Conservation (phyloP, 2,329 filamentous ascomycete species). For the Emericellopsis cladophorae region DNA sequence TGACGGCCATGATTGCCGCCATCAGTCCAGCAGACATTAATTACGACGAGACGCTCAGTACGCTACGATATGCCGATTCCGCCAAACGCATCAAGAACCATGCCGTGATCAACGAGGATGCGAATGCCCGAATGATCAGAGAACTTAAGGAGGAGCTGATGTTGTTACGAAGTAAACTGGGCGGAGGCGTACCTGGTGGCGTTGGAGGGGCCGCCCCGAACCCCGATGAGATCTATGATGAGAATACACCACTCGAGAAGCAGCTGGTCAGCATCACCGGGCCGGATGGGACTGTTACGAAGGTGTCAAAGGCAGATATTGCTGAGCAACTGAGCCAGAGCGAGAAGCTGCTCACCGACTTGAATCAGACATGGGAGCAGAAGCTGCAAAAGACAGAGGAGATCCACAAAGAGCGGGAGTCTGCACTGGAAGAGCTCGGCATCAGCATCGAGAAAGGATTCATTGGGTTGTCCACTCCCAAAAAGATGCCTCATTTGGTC, state of each 20-base stretch:
- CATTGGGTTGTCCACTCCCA: slow-evolving; percentile 86
- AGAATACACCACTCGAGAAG: slow-evolving; percentile 84
- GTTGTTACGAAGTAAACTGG: slow-evolving; percentile 75
- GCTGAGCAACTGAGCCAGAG: slow-evolving; percentile 92
- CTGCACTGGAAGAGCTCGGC: slow-evolving; percentile 87
- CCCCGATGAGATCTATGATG: slow-evolving; percentile 75
- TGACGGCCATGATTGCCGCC: slow-evolving; percentile 99
- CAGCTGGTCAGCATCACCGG: slow-evolving; percentile 93
- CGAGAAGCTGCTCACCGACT: slow-evolving; percentile 87
- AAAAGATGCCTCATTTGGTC: slow-evolving; percentile 98
- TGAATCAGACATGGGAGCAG: slow-evolving; percentile 98
- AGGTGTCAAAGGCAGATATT: slow-evolving; percentile 96
- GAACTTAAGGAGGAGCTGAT: slow-evolving; percentile 92
- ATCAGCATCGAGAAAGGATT: slow-evolving; percentile 99
- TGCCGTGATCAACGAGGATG: slow-evolving; percentile 96
- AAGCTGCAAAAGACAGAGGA: slow-evolving; percentile 90
- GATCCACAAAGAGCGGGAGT: slow-evolving; percentile 94
- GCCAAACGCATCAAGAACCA: slow-evolving; percentile 99
- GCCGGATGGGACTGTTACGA: slow-evolving; percentile 75
- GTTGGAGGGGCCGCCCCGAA: slow-evolving; percentile 36
- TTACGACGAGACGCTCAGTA: slow-evolving; percentile 94
- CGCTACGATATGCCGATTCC: slow-evolving; percentile 89
- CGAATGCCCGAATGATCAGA: slow-evolving; percentile 96
- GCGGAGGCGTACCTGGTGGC: slow-evolving; percentile 34
- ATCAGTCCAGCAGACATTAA: slow-evolving; percentile 98